A percentile compares a stretch with the other conserved stretches of the same genome.
Evolutionary conservation across 768 basidiomycete species (phyloP).

Genomic region (Auriscalpium vulgare): DNA sequence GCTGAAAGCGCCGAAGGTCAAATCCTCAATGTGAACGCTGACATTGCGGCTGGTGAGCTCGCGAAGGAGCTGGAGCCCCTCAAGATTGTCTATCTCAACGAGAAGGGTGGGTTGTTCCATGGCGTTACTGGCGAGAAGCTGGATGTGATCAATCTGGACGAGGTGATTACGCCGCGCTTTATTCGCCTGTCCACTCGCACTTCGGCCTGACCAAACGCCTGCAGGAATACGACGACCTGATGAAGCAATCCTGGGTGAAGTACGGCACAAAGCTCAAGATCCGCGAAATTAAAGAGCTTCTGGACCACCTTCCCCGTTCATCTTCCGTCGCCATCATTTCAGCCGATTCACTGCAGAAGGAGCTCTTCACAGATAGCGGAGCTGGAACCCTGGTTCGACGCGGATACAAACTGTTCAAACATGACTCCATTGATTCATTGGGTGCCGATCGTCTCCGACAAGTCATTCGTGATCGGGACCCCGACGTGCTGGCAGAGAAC

Average conservation of each 20-base stretch:
- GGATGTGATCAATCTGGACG: slow-evolving; percentile 94
- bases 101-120: slow-evolving; percentile 97
- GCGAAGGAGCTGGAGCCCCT: slow-evolving; percentile 97
- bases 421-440: slow-evolving; percentile 69
- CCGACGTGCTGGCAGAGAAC: slow-evolving; percentile 76
- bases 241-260: slow-evolving; percentile 99
- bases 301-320: slow-evolving; percentile 95
- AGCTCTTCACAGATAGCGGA: slow-evolving; percentile 96
- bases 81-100: slow-evolving; percentile 98
- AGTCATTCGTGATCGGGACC: slow-evolving; percentile 92
- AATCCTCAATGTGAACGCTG: slow-evolving; percentile 97
- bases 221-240: slow-evolving; percentile 90
- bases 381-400: slow-evolving; percentile 97
- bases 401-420: slow-evolving; percentile 96
- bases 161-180: slow-evolving; percentile 41
- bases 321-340: slow-evolving; percentile 98
- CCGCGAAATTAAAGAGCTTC: slow-evolving; percentile 97
- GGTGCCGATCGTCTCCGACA: slow-evolving; percentile 93
- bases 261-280: slow-evolving; percentile 98
- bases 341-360: slow-evolving; percentile 86
- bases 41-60: slow-evolving; percentile 95
- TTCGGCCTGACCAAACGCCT: background rate
- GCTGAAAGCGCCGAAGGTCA: slow-evolving; percentile 97
- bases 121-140: slow-evolving; percentile 96
- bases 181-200: background rate